phyloP scores from a whole-genome alignment of 148 eudicot genomes.

The Simmondsia chinensis region DNA sequence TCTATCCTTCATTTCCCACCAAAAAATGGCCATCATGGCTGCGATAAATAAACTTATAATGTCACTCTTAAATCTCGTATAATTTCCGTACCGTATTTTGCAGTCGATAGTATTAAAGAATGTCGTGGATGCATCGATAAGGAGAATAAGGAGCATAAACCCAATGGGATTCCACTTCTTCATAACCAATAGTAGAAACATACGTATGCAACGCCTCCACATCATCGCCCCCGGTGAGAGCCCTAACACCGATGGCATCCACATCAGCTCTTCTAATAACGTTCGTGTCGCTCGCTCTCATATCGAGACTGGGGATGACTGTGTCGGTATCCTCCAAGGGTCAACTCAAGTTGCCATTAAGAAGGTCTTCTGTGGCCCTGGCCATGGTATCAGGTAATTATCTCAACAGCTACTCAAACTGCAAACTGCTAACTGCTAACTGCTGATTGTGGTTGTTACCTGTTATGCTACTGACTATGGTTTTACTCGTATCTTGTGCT shows the following conservation, averaged over 20 bases:
- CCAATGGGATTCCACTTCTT: conserved; percentile 73
- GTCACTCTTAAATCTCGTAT: no score
- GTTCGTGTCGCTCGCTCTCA: conserved; percentile 24
- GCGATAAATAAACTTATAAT: no score
- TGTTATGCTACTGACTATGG: no score
- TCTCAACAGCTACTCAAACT: no score
- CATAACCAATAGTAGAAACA: conserved; percentile 14
- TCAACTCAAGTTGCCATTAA: conserved; percentile 32
- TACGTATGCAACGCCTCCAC: conserved; percentile 22
- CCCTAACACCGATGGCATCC: conserved; percentile 74
- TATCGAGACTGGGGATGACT: conserved; percentile 66
- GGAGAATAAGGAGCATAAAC: conserved; percentile 29
- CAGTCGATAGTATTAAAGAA: conserved; percentile 41
- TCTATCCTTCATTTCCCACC: no score
- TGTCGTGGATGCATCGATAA: conserved; percentile 30
- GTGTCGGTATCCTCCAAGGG: conserved; percentile 62
- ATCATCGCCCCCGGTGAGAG: conserved; percentile 43
- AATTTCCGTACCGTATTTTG: no score
- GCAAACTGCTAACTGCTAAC: no score
- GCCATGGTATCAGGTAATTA: conserved; percentile 69
- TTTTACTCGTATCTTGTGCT: no score
- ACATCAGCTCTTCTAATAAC: conserved; percentile 33
- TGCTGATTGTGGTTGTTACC: no score
- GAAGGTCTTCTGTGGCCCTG: conserved; percentile 57
- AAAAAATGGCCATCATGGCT: no score